Conservation (phyloP, 1,284 basidiomycete genomes). For the Marasmius fiardii region DNA sequence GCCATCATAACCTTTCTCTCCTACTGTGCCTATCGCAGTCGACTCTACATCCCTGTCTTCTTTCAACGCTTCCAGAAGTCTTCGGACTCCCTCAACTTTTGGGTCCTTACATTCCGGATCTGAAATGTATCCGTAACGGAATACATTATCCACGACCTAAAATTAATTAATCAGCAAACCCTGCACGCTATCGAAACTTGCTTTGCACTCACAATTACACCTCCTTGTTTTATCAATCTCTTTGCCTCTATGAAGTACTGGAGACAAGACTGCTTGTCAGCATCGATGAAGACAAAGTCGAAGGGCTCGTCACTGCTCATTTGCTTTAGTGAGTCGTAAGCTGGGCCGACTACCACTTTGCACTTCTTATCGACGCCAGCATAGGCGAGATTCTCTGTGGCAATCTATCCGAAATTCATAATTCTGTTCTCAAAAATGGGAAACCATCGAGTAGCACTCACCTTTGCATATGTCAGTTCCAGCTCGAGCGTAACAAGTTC, state of each 20-base stretch:
- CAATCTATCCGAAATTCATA: slow-evolving; percentile 37
- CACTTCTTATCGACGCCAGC: slow-evolving; percentile 46
- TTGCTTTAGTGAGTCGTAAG: slow-evolving; percentile 40
- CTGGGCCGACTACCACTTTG: slow-evolving; percentile 47
- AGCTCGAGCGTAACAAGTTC: slow-evolving; percentile 50
- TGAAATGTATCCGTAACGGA: slow-evolving; percentile 45
- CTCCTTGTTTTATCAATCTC: slow-evolving; percentile 48
- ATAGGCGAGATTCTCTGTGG: slow-evolving; percentile 44
- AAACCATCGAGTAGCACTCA: slow-evolving; percentile 21
- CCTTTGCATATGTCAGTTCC: slow-evolving; percentile 44
- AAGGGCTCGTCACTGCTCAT: slow-evolving; percentile 43
- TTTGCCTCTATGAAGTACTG: slow-evolving; percentile 54
- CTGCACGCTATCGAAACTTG: not conserved
- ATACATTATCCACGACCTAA: slow-evolving; percentile 63
- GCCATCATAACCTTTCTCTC: slow-evolving; percentile 62
- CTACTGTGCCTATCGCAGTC: slow-evolving; percentile 57
- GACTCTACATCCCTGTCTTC: slow-evolving; percentile 54
- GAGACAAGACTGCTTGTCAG: slow-evolving; percentile 50
- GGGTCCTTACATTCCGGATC: slow-evolving; percentile 35
- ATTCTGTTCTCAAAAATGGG: not conserved
- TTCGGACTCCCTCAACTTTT: slow-evolving; percentile 44
- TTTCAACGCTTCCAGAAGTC: slow-evolving; percentile 44
- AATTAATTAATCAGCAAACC: not conserved
- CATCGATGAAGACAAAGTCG: slow-evolving; percentile 62
- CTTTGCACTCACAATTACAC: slow-evolving; percentile 45